Evolutionary conservation across 2,329 filamentous ascomycete genomes (phyloP).

Genomic region (Penicillium concentricum): DNA sequence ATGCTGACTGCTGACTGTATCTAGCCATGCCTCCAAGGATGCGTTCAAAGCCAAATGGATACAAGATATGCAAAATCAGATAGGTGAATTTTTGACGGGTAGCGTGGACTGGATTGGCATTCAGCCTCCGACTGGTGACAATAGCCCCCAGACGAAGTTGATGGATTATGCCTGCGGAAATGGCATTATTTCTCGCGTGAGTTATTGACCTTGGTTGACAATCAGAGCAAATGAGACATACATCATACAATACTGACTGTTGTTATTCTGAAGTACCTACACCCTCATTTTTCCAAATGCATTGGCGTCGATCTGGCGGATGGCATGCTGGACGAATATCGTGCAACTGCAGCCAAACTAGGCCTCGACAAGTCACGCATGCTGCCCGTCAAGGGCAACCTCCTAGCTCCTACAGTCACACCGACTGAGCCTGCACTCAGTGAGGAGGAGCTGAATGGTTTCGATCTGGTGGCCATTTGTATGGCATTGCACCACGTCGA

Average conservation of each 20-base stretch:
- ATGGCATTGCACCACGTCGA: slow-evolving; percentile 4
- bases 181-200: slow-evolving; percentile 1
- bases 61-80: neutral
- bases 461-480: neutral
- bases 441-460: neutral
- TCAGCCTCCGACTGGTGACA: neutral
- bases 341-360: neutral
- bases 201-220: neutral
- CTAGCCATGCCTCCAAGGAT: neutral
- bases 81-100: neutral
- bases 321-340: neutral
- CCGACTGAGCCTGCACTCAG: neutral
- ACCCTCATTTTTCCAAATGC: neutral
- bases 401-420: neutral
- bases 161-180: slow-evolving; percentile 4
- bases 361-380: neutral
- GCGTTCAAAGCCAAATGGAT: neutral
- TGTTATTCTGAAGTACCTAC: neutral
- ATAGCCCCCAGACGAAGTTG: neutral
- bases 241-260: neutral
- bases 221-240: neutral
- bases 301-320: neutral
- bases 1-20: neutral
- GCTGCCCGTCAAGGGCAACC: neutral
- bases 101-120: neutral